Base-by-base conservation (phyloP, 768 basidiomycete species). In the Roridomyces roridus region DNA sequence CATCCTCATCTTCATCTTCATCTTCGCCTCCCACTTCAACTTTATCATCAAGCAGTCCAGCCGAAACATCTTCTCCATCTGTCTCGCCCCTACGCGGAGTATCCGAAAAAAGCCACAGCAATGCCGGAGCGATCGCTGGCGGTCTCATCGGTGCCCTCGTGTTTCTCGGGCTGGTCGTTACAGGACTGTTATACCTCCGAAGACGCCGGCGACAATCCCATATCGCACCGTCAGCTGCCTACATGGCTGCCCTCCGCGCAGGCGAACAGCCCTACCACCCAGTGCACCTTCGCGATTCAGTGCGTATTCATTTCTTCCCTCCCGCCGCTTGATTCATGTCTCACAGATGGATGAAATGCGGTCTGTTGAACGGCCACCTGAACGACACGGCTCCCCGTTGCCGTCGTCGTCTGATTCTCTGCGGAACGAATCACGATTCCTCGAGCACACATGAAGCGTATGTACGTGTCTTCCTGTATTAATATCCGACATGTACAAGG, bases 91-190 rank as follows among this genome's bases (percentile, higher is more conserved):
- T 34, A 10, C 3, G 11, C 3, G 31, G 34, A 36, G 51, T 29
- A 10, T 42, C 56, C n/a, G 18, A 44, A 36, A 49, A 48, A 41
- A 53, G 43, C n/a, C n/a, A n/a, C 20, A 43, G 31, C 15, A 69
- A 75, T 51, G 70, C 72, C 0, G 81, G 79, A 2, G 74, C 77
- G 21, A 79, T 85, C 24, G 76, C 76, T 10, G 84, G 83, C 28
- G 82, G 81, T 17, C 72, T 74, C n/a, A 68, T 80, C 20, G 80
- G 73, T 5, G 81, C 71, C 10, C 41, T 82, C 4, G 57, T 78
- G 2, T 67, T 71, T 8, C 51, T 78, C 14, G 70, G 60, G 3
- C 67, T 74, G 24, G 23, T 75, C 3, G 52, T 28, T 1, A 25
- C 46, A 6, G 64, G 41, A 36, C 42, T 65, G 20, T 64, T 53